These are phyloP conservation scores for Cladosporium oxysporum DNA, from an alignment of 2,329 filamentous ascomycete species.

Conservation along the genomic window DNA sequence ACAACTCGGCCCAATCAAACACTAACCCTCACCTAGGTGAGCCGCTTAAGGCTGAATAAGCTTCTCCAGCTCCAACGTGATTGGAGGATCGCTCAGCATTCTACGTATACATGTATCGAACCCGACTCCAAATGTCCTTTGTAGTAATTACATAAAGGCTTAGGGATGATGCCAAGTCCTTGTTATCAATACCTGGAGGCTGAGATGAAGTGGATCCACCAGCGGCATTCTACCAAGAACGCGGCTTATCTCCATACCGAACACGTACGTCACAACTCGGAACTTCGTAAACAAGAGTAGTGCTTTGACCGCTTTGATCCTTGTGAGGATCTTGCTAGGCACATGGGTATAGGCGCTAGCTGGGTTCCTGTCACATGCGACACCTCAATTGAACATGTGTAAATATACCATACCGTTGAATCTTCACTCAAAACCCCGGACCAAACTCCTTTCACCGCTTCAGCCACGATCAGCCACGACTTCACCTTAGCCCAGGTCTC, in stretches of 20 bases:
- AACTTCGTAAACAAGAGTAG: not conserved
- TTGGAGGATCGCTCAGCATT: not conserved
- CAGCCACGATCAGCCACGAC: not conserved
- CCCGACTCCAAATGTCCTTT: not conserved
- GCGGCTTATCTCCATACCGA: not conserved
- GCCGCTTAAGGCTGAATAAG: not conserved
- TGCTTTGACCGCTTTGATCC: constrained; percentile 35
- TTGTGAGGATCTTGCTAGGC: not conserved
- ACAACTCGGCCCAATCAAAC: not conserved
- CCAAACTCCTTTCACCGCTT: not conserved
- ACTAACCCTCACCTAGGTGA: not conserved
- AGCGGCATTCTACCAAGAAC: not conserved
- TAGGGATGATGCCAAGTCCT: not conserved
- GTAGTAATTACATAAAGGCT: not conserved
- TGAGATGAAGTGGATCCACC: not conserved
- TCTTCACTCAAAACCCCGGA: not conserved
- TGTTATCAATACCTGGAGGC: not conserved
- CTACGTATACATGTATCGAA: not conserved
- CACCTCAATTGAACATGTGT: not conserved
- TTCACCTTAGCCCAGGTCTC: not conserved
- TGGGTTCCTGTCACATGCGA: not conserved
- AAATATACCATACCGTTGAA: not conserved
- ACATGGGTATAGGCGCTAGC: not conserved
- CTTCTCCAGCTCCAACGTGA: not conserved
- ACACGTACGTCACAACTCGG: not conserved